Conservation (phyloP, 2,329 filamentous ascomycete species). For the Venturia aucupariae region DNA sequence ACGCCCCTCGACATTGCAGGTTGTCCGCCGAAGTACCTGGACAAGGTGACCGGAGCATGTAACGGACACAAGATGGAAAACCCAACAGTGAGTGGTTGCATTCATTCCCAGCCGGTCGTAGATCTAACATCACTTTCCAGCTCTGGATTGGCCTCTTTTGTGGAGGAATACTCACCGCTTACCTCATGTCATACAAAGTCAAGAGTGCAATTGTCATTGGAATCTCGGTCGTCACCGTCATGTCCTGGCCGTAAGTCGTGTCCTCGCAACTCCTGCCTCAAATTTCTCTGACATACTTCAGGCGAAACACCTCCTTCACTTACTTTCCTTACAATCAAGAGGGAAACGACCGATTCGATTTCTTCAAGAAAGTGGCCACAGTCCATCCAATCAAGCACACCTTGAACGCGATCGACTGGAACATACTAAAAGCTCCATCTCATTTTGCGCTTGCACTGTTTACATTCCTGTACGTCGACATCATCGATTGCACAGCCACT, state of each 20-base stretch:
- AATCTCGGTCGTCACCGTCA: conserved; percentile 73
- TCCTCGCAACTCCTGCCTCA: neutral
- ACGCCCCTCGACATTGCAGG: conserved; percentile 70
- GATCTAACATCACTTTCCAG: conserved; percentile 18
- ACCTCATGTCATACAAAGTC: conserved; percentile 76
- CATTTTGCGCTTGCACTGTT: conserved; percentile 77
- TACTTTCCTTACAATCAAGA: conserved; percentile 64
- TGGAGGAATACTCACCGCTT: conserved; percentile 68
- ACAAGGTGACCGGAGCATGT: conserved; percentile 47
- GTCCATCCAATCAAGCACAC: conserved; percentile 67
- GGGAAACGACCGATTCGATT: conserved; percentile 64
- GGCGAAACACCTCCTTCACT: conserved; percentile 60
- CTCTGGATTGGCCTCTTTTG: conserved; percentile 87
- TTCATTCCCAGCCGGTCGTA: conserved; percentile 12
- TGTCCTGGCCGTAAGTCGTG: conserved; percentile 62
- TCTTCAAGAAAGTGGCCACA: conserved; percentile 76
- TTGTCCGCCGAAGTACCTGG: conserved; percentile 48
- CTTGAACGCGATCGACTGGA: conserved; percentile 65
- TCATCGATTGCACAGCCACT: conserved; percentile 79
- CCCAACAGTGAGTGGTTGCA: conserved; percentile 42
- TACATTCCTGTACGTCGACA: conserved; percentile 88
- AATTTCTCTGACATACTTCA: conserved; percentile 20
- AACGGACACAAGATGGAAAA: conserved; percentile 67
- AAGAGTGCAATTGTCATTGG: conserved; percentile 79
- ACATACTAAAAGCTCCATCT: conserved; percentile 54